Evolutionary conservation across 139 green algal genomes (phyloP), one percentile per base, ranked within the genome.

Genomic region (Coelastrella sp.): DNA sequence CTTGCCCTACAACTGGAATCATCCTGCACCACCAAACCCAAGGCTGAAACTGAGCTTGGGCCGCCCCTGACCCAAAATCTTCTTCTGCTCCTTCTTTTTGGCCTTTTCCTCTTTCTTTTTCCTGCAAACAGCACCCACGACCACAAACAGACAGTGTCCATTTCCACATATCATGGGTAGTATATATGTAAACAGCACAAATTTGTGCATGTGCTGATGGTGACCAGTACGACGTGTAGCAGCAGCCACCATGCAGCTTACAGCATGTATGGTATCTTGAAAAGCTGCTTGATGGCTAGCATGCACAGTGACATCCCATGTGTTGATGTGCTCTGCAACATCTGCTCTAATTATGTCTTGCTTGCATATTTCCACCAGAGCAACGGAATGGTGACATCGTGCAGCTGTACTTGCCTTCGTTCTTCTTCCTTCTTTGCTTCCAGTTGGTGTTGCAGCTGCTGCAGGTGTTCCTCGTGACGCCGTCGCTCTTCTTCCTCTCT

Each of bases 61-160:
- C 38, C 81, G 30, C 38, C 81, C 81, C 57, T 87, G 79, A 40
- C 69, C 69, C n/a, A 87, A 45, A 9, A 82, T 82, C 68, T 81
- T 81, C 48, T 78, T 45, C 41, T 87, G 81, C 81, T 87, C 81
- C 32, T 87, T 81, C 81, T 87, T 87, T 37, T 87, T 87, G 40
- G 40, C 53, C 9, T 60, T 73, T 53, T 87, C 81, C 69, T 87
- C 81, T 32, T 66, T 75, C 69, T 82, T 81, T 3, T 38, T 50
- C 69, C 81, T 86, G 67, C 17, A 32, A 19, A 32, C 5, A 64
- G 45, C 45, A 13, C 45, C 11, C 45, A 57, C 11, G 11, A 35
- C 60, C 60, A 38, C 15, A 13, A 69, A 19, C 64, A 73, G 25
- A n/a, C 41, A 21, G 3, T 34, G 67, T 3, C 34, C 19, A 30